These are phyloP conservation scores for Melaleuca alternifolia DNA, from an alignment of 345 rosid genomes.

Conservation along the genomic window DNA sequence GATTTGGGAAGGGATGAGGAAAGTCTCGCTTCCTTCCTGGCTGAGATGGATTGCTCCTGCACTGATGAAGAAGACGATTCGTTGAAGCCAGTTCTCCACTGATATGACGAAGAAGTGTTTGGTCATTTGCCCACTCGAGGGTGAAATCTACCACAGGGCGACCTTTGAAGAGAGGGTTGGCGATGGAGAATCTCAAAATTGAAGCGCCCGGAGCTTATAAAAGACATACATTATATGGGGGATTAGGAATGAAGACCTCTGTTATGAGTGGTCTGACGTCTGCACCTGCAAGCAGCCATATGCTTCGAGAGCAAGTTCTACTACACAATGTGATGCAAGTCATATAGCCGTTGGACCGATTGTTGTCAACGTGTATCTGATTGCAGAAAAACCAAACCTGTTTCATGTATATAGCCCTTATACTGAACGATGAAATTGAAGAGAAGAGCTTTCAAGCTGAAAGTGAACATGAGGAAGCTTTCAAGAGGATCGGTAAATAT, in stretches of 20 bases:
- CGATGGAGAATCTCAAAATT: constrained; percentile 53
- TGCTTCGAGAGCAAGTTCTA: constrained; percentile 13
- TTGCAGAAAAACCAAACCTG: background rate
- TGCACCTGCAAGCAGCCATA: constrained; percentile 14
- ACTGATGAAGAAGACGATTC: constrained; percentile 23
- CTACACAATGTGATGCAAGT: constrained; percentile 30
- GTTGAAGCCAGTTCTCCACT: constrained; percentile 13
- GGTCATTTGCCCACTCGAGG: background rate
- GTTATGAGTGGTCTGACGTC: constrained; percentile 23
- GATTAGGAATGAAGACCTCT: constrained; percentile 13
- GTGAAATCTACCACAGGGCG: background rate
- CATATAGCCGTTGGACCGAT: background rate
- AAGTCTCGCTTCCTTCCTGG: constrained; percentile 60
- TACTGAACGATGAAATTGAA: constrained; percentile 41
- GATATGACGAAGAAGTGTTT: constrained; percentile 27
- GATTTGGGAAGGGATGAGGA: constrained; percentile 26
- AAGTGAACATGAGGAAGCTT: background rate
- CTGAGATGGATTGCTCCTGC: constrained; percentile 19
- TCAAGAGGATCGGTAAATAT: constrained; percentile 4
- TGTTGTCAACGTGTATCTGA: background rate
- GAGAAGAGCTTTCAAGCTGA: constrained; percentile 26
- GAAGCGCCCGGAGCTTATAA: constrained; percentile 43
- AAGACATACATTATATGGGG: constrained; percentile 47
- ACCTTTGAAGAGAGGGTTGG: constrained; percentile 44
- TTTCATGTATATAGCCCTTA: constrained; percentile 32